Base-by-base conservation (phyloP, 2,329 filamentous ascomycete genomes). In the Colletotrichum spinosum region DNA sequence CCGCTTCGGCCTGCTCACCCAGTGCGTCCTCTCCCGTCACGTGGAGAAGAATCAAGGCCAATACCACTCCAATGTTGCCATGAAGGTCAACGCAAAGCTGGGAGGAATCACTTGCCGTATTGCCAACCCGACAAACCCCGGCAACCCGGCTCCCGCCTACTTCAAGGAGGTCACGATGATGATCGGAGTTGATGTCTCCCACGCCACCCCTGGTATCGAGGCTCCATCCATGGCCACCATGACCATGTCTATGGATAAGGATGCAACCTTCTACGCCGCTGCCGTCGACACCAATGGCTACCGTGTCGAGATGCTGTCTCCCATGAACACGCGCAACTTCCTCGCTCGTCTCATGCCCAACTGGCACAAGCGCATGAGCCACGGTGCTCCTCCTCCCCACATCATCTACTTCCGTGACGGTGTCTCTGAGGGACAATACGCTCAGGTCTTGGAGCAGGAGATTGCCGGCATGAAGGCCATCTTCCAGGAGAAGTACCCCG, bases 61-160 rank as follows among this genome's bases (percentile, higher is more conserved):
- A 72, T 98, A 98, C 78, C 91, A 92, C 72, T 96, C 92, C 1
- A 99, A 99, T 68, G 93, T 99, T 0, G 87, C 89, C 69, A 96
- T 99, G 93, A 99, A 99, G 81, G 89, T 99, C 69, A 98, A 99
- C 72, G 92, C 93, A 4, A 99, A 99, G 81, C 86, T 99, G 2
- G 96, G 96, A 12, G 96, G 96, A 6, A 86, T 88, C 0, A 97
- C 93, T 1, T 89, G 81, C 56, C 82, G 76, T 49, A 74, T 80
- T 8, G 67, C 73, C 42, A 74, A 68, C 55, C 77, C 72, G 0
- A 15, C 39, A 1, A 49, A 57, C 11, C 58, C 64, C 7, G 39
- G 42, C 38, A 42, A 15, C 35, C 62, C 54, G 34, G 55, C 54
- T 6, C 73, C 76, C 52, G 53, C 75, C 3, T 83, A 81, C 67